Base-by-base conservation (phyloP, 2,329 filamentous ascomycete genomes). In the Zymoseptoria pseudotritici region DNA sequence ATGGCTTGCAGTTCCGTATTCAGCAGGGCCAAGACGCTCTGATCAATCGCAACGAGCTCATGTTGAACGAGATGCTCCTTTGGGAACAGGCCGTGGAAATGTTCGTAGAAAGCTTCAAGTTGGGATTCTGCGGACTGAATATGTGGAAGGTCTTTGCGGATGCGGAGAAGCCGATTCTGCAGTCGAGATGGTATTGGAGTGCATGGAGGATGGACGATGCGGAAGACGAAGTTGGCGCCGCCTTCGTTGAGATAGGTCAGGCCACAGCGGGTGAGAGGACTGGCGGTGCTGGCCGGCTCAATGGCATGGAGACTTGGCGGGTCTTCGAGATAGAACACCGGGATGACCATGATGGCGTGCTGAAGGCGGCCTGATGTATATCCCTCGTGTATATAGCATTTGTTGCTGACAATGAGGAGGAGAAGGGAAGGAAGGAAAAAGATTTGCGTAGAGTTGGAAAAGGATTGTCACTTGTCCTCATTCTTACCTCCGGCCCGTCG, bases 231-330 rank as follows among this genome's bases (percentile, higher is more conserved):
- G 59, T 75, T 75, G 10, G 73, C 73, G 50, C 72, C 72, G 55
- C 73, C 73, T 67, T 74, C 73, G 53, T 71, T 69, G n/a, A 73
- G 64, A 55, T 74, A 74, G 19, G 70, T 64, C 50, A 73, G 60
- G 17, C 31, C 58, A 59, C 62, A 64, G 57, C 50, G 58, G 21
- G 49, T 49, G 17, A 57, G 24, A 7, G 26, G 17, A 19, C 51
- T 42, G 26, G 49, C 24, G 8, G 24, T 42, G 24, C 55, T 29
- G 20, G 52, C 26, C 26, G 65, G 55, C n/a, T 60, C 58, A 46
- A 56, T 57, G 20, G 57, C 49, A 54, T 53, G 59, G 1, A 69
- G 61, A 20, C 56, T 61, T 56, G 64, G 62, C 55, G 55, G 24
- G 31, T 57, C 60, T 57, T 61, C 54, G 42, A 62, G 58, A 55